These are phyloP conservation scores for Magnolia changhungtana DNA, from an alignment of 164 flowering plant genomes.

Conservation along the genomic window DNA sequence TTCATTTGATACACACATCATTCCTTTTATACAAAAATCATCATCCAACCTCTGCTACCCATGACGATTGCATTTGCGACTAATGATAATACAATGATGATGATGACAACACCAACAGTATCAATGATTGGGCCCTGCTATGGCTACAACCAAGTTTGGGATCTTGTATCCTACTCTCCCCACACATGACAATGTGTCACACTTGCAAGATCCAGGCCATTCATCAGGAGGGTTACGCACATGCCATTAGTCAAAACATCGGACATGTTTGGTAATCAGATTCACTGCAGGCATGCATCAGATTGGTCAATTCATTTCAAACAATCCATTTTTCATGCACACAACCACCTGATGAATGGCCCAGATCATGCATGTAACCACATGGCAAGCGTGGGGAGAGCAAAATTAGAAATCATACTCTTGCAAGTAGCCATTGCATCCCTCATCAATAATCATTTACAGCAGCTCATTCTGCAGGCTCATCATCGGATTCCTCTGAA, in stretches of 20 bases:
- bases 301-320: neutral
- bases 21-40: neutral
- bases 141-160: neutral
- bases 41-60: too few species aligned
- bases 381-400: neutral
- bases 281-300: neutral
- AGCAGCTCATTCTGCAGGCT: neutral
- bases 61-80: too few species aligned
- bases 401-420: neutral
- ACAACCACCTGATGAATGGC: neutral
- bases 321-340: too few species aligned
- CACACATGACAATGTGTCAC: neutral
- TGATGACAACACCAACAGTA: too few species aligned
- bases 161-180: neutral
- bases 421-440: neutral
- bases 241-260: neutral
- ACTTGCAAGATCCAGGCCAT: neutral
- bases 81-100: too few species aligned
- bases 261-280: neutral
- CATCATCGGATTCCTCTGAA: conserved; percentile 42
- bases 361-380: neutral
- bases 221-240: neutral
- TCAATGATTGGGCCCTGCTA: too few species aligned
- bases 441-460: neutral
- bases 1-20: neutral